phyloP scores from a whole-genome alignment of 805 yeast species.

The Yamadazyma kitorensis region DNA sequence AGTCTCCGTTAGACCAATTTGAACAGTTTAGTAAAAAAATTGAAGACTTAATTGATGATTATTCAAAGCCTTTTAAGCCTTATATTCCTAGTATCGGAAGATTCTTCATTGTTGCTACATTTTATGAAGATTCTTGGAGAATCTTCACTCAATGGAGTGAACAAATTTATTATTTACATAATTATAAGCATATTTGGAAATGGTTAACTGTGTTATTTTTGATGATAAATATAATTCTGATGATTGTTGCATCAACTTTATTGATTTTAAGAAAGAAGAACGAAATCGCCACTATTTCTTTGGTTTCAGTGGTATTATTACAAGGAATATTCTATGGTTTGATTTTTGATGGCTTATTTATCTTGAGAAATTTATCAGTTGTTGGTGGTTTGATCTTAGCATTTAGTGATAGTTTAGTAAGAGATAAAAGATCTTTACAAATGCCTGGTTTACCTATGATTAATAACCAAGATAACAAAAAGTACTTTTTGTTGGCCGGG shows the following conservation, averaged over 20 bases:
- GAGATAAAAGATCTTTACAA: slow-evolving; percentile 61
- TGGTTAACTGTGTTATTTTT: slow-evolving; percentile 76
- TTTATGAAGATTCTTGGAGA: slow-evolving; percentile 84
- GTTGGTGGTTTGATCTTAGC: slow-evolving; percentile 91
- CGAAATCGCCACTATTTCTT: slow-evolving; percentile 64
- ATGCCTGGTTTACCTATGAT: slow-evolving; percentile 78
- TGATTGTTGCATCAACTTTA: slow-evolving; percentile 70
- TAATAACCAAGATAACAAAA: slow-evolving; percentile 68
- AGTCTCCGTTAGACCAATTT: slow-evolving; percentile 35
- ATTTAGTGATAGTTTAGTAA: slow-evolving; percentile 79
- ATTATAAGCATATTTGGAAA: slow-evolving; percentile 74
- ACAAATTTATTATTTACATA: slow-evolving; percentile 80
- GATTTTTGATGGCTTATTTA: slow-evolving; percentile 74
- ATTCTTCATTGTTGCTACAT: slow-evolving; percentile 88
- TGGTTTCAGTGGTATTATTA: slow-evolving; percentile 66
- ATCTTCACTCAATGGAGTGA: slow-evolving; percentile 86
- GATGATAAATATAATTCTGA: slow-evolving; percentile 56
- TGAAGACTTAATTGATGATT: slow-evolving; percentile 52
- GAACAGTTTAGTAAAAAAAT: slow-evolving; percentile 52
- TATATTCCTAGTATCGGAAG: slow-evolving; percentile 87
- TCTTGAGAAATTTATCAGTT: slow-evolving; percentile 83
- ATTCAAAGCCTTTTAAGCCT: slow-evolving; percentile 57
- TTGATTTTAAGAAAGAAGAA: slow-evolving; percentile 69
- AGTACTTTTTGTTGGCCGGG: slow-evolving; percentile 83
- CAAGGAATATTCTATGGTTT: slow-evolving; percentile 91